Conservation (phyloP, 805 yeast genomes). For the Candida lessepsii region DNA sequence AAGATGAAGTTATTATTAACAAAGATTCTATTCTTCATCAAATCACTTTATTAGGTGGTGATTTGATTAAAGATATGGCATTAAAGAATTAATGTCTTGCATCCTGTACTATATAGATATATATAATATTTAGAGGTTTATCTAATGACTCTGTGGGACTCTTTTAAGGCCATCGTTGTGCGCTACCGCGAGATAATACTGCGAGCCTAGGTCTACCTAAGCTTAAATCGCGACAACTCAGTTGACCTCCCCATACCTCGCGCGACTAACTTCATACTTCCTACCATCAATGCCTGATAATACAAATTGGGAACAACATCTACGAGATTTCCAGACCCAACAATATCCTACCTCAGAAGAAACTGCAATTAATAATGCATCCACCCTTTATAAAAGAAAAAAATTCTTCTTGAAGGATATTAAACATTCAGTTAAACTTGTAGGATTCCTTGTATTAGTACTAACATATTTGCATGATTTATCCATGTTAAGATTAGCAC, state of each 20-base stretch:
- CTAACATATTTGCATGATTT: constrained; percentile 42
- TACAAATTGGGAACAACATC: constrained; percentile 17
- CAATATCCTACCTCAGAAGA: constrained; percentile 38
- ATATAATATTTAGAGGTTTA: too few species aligned
- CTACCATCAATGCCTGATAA: not conserved
- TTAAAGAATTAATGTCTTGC: constrained; percentile 1
- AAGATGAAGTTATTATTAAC: constrained; percentile 58
- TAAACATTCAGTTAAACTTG: constrained; percentile 28
- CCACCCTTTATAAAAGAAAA: constrained; percentile 43
- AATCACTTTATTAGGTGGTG: constrained; percentile 68
- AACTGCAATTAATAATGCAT: constrained; percentile 39
- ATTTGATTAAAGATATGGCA: constrained; percentile 35
- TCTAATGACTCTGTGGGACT: too few species aligned
- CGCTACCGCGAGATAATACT: too few species aligned
- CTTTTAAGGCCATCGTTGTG: too few species aligned
- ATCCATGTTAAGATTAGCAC: constrained; percentile 30
- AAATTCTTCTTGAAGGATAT: constrained; percentile 38
- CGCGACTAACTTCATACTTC: too few species aligned
- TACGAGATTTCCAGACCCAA: constrained; percentile 28
- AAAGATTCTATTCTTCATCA: constrained; percentile 73
- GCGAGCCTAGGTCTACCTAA: too few species aligned
- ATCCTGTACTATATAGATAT: constrained; percentile 2
- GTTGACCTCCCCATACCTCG: too few species aligned
- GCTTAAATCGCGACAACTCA: too few species aligned
- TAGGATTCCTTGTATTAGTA: constrained; percentile 37